Percentiles rank a stretch among this genome's conserved stretches.
Evolutionary conservation across 1,139 yeast species (phyloP).

Genomic region (Hansenula lynferdii): DNA sequence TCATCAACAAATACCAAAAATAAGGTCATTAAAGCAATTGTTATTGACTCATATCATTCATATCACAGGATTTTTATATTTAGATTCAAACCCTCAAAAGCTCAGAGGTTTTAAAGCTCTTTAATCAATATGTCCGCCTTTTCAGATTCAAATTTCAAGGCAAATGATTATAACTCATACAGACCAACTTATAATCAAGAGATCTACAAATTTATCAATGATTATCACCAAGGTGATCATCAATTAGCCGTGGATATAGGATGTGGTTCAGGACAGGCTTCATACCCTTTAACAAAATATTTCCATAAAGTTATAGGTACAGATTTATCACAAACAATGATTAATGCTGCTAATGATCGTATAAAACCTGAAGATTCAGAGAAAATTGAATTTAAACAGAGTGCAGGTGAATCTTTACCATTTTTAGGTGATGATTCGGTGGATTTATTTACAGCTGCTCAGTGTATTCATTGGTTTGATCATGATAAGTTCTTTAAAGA

Average conservation of each 20-base stretch:
- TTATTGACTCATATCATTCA: no score
- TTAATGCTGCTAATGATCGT: conserved; percentile 38
- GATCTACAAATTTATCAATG: conserved; percentile 36
- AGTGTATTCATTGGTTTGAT: conserved; percentile 75
- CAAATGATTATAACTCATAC: conserved; percentile 46
- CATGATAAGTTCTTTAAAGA: conserved; percentile 47
- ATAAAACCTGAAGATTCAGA: conserved; percentile 10
- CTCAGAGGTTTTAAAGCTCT: no score
- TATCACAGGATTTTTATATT: no score
- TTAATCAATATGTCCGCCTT: conserved; percentile 65
- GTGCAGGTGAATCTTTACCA: conserved; percentile 29
- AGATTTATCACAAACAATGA: conserved; percentile 62
- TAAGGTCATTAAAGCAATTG: no score
- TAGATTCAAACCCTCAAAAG: no score
- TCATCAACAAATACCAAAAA: no score
- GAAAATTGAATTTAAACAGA: conserved; percentile 20
- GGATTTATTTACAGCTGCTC: conserved; percentile 67
- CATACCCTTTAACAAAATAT: conserved; percentile 41
- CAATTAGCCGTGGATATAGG: conserved; percentile 61
- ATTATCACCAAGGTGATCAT: conserved; percentile 26
- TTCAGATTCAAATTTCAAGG: conserved; percentile 43
- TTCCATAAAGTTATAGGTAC: conserved; percentile 56
- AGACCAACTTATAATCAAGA: conserved; percentile 50
- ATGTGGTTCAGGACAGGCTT: conserved; percentile 78
- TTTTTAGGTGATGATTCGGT: conserved; percentile 33